Base-by-base conservation (phyloP, 225 moss, liverwort and hornwort genomes). In the Pseudisothecium myosuroides region DNA sequence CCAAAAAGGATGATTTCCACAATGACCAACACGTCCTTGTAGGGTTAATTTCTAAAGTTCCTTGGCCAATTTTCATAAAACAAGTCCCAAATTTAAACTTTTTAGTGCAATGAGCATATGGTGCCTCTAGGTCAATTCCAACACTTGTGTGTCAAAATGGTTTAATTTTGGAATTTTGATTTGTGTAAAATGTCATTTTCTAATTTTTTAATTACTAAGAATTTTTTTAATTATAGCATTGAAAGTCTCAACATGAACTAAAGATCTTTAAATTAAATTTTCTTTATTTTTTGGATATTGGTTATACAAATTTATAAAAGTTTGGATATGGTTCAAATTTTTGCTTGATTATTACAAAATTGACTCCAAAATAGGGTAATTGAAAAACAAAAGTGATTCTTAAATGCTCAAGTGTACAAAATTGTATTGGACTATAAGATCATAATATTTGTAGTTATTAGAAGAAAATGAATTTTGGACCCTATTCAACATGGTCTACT, bases 351-450 rank as follows among this genome's bases (percentile, higher is more conserved):
- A 34, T 12, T 34, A 50, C 1, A 0, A 75, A 19, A 20, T 32
- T 34, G 8, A 49, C 3, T 0, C 0, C 4, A 0, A 76, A 76
- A 5, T 34, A 13, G 5, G 12, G 0, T 3, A 50, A 21, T 21
- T 76, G 7, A 20, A 76, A 32, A 50, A 1, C 13, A 18, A 21
- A 76, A 50, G 2, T 76, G 32, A 76, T 8, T 76, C 10, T 49
- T 31, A 8, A 17, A 31, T 47, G 17, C 4, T 50, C 5, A 76
- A 50, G 0, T 7, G 2, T 19, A 49, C 12, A 13, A 47, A 74
- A 19, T 74, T 31, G 19, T 18, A 19, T 0, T 49, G 0, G 2
- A 19, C 7, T 49, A 50, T 2, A 34, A 76, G 14, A 12, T 50
- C 8, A 52, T 21, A 52, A 52, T 12, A 50, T 34, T 75, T 75